phyloP scores from a whole-genome alignment of 345 rosid species.

The Bruguiera gymnorhiza region DNA sequence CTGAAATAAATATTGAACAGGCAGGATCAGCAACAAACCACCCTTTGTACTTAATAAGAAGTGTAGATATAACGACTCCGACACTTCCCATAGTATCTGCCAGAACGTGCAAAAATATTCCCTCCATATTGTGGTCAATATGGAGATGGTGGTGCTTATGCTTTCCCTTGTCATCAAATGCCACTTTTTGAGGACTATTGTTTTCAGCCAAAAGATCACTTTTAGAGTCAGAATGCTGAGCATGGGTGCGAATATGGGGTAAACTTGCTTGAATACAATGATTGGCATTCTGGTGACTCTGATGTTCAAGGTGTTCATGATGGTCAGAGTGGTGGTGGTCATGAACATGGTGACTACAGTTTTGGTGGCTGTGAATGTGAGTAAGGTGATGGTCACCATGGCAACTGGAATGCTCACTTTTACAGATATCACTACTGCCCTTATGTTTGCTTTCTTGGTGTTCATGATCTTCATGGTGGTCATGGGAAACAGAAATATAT shows the following conservation, averaged over 20 bases:
- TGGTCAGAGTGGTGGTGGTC: conserved; percentile 15
- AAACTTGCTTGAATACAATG: conserved; percentile 5
- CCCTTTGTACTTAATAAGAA: conserved; percentile 89
- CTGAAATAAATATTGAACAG: conserved; percentile 85
- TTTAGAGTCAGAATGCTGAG: conserved; percentile 13
- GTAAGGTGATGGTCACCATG: conserved; percentile 26
- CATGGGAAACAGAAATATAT: conserved; percentile 34
- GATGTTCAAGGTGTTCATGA: conserved; percentile 16
- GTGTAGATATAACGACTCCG: conserved; percentile 94
- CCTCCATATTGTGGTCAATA: conserved; percentile 99
- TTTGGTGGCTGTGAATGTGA: conserved; percentile 16
- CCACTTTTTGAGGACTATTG: conserved; percentile 1
- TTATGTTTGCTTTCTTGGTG: conserved; percentile 14
- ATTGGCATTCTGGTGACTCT: conserved; percentile 2
- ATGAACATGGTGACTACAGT: conserved; percentile 10
- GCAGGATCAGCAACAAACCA: conserved; percentile 99
- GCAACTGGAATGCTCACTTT: conserved; percentile 2
- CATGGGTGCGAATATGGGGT: not conserved
- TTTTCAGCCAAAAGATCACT: conserved; percentile 14
- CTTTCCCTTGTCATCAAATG: conserved; percentile 16
- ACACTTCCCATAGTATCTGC: conserved; percentile 98
- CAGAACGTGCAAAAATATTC: conserved; percentile 87
- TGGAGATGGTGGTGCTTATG: conserved; percentile 49
- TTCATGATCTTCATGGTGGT: conserved; percentile 23
- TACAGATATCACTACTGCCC: not conserved